Conservation (phyloP, 148 eudicot genomes). For the Beta vulgaris region DNA sequence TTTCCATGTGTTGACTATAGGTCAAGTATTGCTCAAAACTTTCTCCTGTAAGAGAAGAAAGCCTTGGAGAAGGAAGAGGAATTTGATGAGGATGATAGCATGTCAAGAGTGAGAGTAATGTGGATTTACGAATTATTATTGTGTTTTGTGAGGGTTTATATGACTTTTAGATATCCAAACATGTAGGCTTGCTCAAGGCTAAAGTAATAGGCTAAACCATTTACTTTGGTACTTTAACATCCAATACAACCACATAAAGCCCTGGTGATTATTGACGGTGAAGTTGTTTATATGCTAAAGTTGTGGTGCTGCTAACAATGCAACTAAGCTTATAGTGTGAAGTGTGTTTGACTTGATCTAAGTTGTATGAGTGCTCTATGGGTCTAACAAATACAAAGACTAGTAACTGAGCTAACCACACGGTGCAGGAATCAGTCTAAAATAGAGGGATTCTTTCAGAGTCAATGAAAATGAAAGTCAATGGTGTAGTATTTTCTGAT, state of each 20-base stretch:
- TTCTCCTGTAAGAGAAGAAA: not conserved
- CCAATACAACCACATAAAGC: not conserved
- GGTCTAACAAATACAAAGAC: not conserved
- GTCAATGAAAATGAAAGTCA: not conserved
- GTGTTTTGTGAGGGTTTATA: not conserved
- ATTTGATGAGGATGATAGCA: not conserved
- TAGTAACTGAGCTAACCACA: not conserved
- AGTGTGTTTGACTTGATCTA: not conserved
- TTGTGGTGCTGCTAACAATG: not conserved
- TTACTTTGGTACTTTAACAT: not conserved
- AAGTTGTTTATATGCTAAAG: not conserved
- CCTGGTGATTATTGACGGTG: not conserved
- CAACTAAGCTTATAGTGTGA: not conserved
- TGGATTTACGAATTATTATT: not conserved
- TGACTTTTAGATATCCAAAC: not conserved
- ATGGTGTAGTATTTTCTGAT: not conserved
- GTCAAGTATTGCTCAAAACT: not conserved
- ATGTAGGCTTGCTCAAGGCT: not conserved
- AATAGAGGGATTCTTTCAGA: not conserved
- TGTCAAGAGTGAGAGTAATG: not conserved
- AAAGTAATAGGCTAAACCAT: not conserved
- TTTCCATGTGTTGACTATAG: not conserved
- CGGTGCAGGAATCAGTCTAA: not conserved
- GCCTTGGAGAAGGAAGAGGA: not conserved
- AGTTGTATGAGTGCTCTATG: not conserved